A percentile compares a stretch with the other conserved stretches of the same genome.
These are phyloP conservation scores for Spergularia marina DNA, from an alignment of 148 eudicot species.

Conservation along the genomic window DNA sequence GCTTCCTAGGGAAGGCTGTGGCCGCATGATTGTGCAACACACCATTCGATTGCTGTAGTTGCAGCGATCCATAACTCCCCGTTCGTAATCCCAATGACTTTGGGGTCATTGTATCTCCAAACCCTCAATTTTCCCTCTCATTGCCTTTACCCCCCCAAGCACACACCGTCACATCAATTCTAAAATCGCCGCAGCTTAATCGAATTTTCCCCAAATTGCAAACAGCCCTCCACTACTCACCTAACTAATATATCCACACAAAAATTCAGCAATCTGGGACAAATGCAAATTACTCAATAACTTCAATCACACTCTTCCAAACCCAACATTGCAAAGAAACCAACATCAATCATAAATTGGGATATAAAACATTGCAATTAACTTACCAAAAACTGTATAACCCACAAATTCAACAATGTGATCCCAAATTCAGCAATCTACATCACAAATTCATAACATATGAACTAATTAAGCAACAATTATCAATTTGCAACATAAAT, in stretches of 20 bases:
- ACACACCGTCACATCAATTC: constrained; percentile 21
- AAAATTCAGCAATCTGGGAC: constrained; percentile 22
- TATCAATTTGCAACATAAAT: not conserved
- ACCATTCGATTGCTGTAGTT: constrained; percentile 54
- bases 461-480: not conserved
- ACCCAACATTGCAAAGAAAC: not conserved
- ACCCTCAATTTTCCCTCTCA: constrained; percentile 48
- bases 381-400: not conserved
- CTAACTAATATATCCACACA: not conserved
- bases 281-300: not conserved
- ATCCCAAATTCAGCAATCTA: not conserved
- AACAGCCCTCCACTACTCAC: constrained; percentile 6
- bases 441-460: not conserved
- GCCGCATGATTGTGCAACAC: constrained; percentile 47
- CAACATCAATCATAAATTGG: not conserved
- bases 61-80: constrained; percentile 73
- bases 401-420: constrained; percentile 15
- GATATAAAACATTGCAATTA: not conserved
- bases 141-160: constrained; percentile 36
- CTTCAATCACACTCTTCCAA: constrained; percentile 1
- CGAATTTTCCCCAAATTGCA: not conserved
- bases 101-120: constrained; percentile 78
- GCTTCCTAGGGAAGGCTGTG: constrained; percentile 44
- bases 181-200: not conserved
- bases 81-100: constrained; percentile 71